Conservation (phyloP, 2,329 filamentous ascomycete genomes). For the Aspergillus vadensis region DNA sequence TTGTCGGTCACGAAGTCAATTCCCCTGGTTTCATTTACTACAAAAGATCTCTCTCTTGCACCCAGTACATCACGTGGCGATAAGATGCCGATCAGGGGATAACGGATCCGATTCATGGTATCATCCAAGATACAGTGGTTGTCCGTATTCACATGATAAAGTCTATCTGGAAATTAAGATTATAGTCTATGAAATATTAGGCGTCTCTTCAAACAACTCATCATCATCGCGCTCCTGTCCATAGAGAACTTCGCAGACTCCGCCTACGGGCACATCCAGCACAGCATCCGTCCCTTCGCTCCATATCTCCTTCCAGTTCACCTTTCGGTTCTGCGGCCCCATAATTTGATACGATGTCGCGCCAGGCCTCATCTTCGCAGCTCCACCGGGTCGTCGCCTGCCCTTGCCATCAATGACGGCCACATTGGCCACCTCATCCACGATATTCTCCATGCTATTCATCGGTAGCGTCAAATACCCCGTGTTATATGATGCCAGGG, state of each 20-base stretch:
- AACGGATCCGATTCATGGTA: not conserved
- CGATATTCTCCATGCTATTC: constrained; percentile 79
- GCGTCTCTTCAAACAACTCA: constrained; percentile 21
- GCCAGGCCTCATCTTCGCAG: constrained; percentile 45
- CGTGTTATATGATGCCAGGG: constrained; percentile 86
- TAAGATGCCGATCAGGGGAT: constrained; percentile 1
- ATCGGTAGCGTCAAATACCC: constrained; percentile 83
- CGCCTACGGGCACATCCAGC: constrained; percentile 92
- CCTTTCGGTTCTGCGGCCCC: constrained; percentile 45
- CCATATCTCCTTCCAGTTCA: constrained; percentile 83
- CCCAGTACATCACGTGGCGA: not conserved
- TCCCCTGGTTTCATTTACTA: not conserved
- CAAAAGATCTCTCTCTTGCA: too few relatives aligned
- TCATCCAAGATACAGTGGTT: not conserved
- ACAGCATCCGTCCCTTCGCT: constrained; percentile 92
- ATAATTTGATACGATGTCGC: constrained; percentile 46
- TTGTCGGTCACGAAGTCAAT: not conserved
- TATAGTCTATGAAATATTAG: not conserved
- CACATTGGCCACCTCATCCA: constrained; percentile 85
- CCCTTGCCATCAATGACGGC: constrained; percentile 78
- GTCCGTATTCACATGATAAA: not conserved
- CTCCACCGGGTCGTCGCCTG: constrained; percentile 50
- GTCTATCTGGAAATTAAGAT: not conserved
- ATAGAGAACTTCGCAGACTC: constrained; percentile 93
- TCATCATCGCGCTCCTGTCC: constrained; percentile 58